Conservation (phyloP, 2,329 filamentous ascomycete genomes). For the Drechslerella coelobrocha region DNA sequence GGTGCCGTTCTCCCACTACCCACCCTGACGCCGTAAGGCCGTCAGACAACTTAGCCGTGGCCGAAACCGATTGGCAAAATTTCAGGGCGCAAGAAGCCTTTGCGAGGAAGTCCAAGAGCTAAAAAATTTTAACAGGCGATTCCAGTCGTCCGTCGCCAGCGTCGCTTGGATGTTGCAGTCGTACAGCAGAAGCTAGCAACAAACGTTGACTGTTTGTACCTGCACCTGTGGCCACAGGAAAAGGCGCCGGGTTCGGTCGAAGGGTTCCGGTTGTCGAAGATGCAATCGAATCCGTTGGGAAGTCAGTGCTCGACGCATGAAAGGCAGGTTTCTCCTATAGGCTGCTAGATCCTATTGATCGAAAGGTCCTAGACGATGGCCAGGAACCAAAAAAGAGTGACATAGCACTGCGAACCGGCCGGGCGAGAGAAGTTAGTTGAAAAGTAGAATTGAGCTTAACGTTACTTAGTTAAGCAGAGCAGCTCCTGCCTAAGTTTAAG, state of each 20-base stretch:
- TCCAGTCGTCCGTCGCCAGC: neutral
- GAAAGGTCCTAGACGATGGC: no score
- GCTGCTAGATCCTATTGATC: no score
- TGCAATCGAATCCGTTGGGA: neutral
- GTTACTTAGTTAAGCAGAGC: no score
- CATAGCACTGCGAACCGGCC: no score
- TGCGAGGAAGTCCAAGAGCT: neutral
- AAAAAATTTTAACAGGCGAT: constrained; percentile 9
- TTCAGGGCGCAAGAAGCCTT: neutral
- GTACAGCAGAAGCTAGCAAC: constrained; percentile 25
- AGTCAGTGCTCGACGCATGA: no score
- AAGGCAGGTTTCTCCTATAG: no score
- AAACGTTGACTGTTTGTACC: neutral
- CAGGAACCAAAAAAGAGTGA: no score
- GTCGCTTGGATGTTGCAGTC: constrained; percentile 21
- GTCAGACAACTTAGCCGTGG: neutral
- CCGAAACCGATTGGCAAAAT: neutral
- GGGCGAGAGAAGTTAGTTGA: no score
- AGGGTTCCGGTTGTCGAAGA: constrained; percentile 5
- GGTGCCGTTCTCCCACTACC: neutral
- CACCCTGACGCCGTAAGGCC: neutral
- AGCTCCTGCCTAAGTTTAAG: no score
- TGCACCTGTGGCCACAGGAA: constrained; percentile 20
- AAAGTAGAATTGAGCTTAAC: no score
- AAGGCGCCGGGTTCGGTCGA: constrained; percentile 44